These are phyloP conservation scores for Penicillium paneum DNA, from an alignment of 2,329 filamentous ascomycete genomes.

Conservation along the genomic window DNA sequence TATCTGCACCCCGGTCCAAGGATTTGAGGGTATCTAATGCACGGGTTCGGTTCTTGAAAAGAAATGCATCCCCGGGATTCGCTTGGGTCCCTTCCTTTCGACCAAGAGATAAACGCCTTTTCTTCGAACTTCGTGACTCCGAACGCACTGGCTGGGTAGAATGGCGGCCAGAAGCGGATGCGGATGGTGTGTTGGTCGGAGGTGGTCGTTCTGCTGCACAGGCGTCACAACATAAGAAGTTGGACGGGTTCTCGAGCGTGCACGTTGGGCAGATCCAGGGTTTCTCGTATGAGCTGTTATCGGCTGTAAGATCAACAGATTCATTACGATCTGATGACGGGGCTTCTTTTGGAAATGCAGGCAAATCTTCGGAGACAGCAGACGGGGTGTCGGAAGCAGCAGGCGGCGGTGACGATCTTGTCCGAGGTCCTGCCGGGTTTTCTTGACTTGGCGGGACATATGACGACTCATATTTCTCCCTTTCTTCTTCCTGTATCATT, in stretches of 20 bases:
- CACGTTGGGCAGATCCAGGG: slow-evolving; percentile 61
- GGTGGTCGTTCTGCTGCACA: slow-evolving; percentile 56
- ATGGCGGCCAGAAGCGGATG: not conserved
- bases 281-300: slow-evolving; percentile 36
- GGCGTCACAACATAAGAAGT: slow-evolving; percentile 59
- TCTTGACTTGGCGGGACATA: slow-evolving; percentile 53
- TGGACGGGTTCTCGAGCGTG: slow-evolving; percentile 60
- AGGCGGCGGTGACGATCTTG: slow-evolving; percentile 41
- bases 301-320: slow-evolving; percentile 16
- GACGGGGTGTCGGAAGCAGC: slow-evolving; percentile 25
- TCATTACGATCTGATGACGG: slow-evolving; percentile 4
- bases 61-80: slow-evolving; percentile 15
- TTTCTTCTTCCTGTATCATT: slow-evolving; percentile 75
- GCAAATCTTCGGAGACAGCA: slow-evolving; percentile 14
- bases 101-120: slow-evolving; percentile 16
- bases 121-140: slow-evolving; percentile 18
- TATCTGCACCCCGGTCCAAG: slow-evolving; percentile 43
- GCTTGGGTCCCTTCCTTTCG: slow-evolving; percentile 6
- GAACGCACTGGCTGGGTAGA: not conserved
- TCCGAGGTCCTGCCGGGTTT: slow-evolving; percentile 50
- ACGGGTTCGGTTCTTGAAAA: slow-evolving; percentile 30
- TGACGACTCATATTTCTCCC: slow-evolving; percentile 56
- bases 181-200: slow-evolving; percentile 20
- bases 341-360: not conserved
- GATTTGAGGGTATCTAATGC: slow-evolving; percentile 38